Percentiles rank a stretch among this genome's conserved stretches.
Evolutionary conservation across 1,284 basidiomycete genomes (phyloP).

Genomic region (Fistulina hepatica): DNA sequence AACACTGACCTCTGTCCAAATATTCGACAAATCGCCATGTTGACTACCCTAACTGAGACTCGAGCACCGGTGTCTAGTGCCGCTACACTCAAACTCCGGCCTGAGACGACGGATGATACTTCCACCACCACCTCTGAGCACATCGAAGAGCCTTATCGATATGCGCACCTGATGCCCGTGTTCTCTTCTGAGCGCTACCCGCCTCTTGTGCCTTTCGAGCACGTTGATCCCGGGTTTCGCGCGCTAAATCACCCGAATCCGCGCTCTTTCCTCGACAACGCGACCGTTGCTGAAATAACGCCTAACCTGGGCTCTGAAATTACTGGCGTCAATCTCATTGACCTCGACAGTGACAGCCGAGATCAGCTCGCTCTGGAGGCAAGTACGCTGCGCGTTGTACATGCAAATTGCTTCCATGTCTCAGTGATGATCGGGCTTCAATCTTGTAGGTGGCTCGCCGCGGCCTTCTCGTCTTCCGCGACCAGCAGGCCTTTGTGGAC

Average conservation of each 20-base stretch:
- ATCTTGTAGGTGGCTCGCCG: constrained; percentile 72
- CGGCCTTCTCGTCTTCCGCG: constrained; percentile 65
- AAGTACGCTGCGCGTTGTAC: no score
- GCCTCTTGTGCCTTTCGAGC: constrained; percentile 61
- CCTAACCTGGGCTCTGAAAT: constrained; percentile 25
- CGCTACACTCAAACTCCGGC: no score
- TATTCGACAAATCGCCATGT: no score
- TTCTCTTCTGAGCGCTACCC: constrained; percentile 53
- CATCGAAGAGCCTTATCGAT: constrained; percentile 38
- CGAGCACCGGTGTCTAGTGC: no score
- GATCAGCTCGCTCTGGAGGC: constrained; percentile 75
- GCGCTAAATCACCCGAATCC: constrained; percentile 35
- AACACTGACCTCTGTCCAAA: no score
- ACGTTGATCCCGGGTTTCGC: constrained; percentile 61
- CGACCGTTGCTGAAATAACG: neutral
- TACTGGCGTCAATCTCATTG: constrained; percentile 55
- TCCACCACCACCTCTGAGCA: constrained; percentile 26
- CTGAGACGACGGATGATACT: no score
- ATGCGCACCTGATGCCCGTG: constrained; percentile 54
- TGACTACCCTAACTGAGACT: no score
- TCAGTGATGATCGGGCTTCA: no score
- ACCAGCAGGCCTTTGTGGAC: constrained; percentile 67
- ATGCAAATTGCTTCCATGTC: no score
- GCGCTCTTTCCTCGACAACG: neutral
- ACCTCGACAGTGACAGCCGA: constrained; percentile 48